These are phyloP conservation scores for Digitaria exilis DNA, from an alignment of 202 grass and related monocot genomes.

Conservation along the genomic window DNA sequence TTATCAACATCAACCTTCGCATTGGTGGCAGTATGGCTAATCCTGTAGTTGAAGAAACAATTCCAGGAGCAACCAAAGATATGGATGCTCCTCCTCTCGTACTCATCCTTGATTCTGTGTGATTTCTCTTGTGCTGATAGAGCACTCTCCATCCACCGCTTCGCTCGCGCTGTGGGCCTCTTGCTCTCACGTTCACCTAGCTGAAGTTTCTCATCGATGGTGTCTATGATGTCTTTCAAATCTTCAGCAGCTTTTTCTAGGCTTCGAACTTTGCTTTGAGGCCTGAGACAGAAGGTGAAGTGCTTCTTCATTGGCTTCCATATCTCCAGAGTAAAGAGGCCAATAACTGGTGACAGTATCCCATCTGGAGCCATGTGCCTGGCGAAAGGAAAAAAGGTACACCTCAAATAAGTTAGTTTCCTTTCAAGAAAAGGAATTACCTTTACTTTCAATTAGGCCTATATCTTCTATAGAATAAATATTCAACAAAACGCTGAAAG, in stretches of 20 bases:
- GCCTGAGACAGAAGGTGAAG: neutral
- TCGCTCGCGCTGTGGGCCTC: neutral
- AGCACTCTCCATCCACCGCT: neutral
- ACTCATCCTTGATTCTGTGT: neutral
- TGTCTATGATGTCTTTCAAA: conserved; percentile 12
- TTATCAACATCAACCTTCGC: neutral
- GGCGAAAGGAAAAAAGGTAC: conserved; percentile 6
- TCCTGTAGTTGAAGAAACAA: conserved; percentile 7
- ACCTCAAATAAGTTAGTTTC: neutral
- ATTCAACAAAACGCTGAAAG: too few relatives aligned
- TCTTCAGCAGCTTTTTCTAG: too few relatives aligned
- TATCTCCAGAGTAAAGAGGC: neutral
- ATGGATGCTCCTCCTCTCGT: neutral
- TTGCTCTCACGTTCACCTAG: neutral
- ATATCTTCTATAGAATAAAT: too few relatives aligned
- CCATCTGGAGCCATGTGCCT: neutral
- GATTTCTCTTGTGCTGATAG: neutral
- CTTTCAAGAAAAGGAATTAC: too few relatives aligned
- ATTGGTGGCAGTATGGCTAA: neutral
- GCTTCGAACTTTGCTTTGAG: neutral
- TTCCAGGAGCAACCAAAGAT: conserved; percentile 23
- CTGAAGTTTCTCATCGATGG: neutral
- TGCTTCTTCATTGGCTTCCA: conserved; percentile 8
- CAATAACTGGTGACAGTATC: neutral
- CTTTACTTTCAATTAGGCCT: neutral